Base-by-base conservation (phyloP, 768 basidiomycete species). In the Suillus weaverae region DNA sequence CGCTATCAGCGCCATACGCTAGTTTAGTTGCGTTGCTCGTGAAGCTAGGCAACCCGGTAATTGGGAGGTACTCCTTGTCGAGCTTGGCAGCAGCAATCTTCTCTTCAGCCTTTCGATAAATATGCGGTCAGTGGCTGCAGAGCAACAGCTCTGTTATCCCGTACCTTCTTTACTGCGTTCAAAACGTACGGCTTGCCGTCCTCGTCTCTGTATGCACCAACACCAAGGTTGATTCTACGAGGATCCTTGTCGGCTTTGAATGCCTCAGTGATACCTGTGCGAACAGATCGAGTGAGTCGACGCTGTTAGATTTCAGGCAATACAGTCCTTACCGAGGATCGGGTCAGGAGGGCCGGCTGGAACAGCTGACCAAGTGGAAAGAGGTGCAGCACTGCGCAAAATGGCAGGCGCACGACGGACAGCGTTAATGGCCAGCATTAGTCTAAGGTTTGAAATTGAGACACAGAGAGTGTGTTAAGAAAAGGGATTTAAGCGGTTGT, bases 51-150 rank as follows among this genome's bases (percentile, higher is more conserved):
- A 94, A 87, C 72, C 97, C 97, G 62, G 92, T 94, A 75, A 99
- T 99, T 65, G 95, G 92, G 50, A 98, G 86, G 77, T 98, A 99
- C 77, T 99, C 97, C 80, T 99, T 97, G 86, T 96, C 94, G 44
- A 84, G 83, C 63, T 85, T 83, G 64, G 86, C 83, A 54, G 85
- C 78, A 53, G 82, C 80, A 57, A 98, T 74, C 64, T 87, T 75
- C 67, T 89, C 86, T 77, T 97, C 94, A 18, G 94, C 94, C 91
- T 93, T 67, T 39, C 60, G 43, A 61, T 62, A 32, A 32, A 62
- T 22, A 22, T 8, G 39, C 57, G 10, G 26, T 71, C 18, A 66
- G 46, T 30, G 26, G 41, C 56, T 22, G 30, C 33, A 26, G 39
- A 63, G 41, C 70, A 35, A 57, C n/a, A 4, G 48, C 11, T 38